Evolutionary conservation across 2,329 filamentous ascomycete genomes (phyloP).

Genomic region (Bisporella sp.): DNA sequence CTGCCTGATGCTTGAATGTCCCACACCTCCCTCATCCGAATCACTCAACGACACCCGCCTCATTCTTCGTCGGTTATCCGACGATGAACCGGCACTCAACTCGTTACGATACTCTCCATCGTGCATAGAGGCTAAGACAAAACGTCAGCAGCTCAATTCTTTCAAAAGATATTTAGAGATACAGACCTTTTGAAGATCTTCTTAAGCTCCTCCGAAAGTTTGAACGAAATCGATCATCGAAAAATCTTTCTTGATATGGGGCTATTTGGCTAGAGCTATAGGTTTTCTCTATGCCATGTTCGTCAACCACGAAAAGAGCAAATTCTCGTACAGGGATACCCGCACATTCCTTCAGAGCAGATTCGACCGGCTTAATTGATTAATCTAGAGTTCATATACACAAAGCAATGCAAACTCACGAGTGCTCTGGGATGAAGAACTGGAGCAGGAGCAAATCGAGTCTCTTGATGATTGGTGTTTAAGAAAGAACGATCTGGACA

Average conservation of each 20-base stretch:
- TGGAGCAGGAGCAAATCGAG: constrained; percentile 3
- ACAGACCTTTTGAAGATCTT: not conserved
- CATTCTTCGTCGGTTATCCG: no score
- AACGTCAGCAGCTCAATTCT: no score
- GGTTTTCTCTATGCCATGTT: constrained; percentile 16
- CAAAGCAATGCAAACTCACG: constrained; percentile 6
- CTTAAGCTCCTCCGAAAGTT: constrained; percentile 12
- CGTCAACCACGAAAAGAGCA: constrained; percentile 17
- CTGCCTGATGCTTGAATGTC: constrained; percentile 2
- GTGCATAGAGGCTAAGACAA: no score
- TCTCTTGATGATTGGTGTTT: constrained; percentile 14
- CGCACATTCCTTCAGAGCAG: constrained; percentile 18
- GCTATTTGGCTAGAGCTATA: constrained; percentile 18
- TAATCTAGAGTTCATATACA: not conserved
- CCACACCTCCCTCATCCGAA: constrained; percentile 1
- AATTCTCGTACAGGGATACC: constrained; percentile 19
- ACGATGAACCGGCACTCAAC: no score
- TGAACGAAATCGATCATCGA: constrained; percentile 11
- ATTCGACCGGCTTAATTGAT: constrained; percentile 15
- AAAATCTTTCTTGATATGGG: constrained; percentile 13
- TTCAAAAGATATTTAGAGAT: no score
- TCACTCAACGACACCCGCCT: constrained; percentile 2
- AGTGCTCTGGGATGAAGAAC: constrained; percentile 7
- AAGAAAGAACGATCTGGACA: constrained; percentile 7
- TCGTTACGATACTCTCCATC: no score